Evolutionary conservation across 2,329 filamentous ascomycete genomes (phyloP).

Genomic region (Gyromitra esculenta): DNA sequence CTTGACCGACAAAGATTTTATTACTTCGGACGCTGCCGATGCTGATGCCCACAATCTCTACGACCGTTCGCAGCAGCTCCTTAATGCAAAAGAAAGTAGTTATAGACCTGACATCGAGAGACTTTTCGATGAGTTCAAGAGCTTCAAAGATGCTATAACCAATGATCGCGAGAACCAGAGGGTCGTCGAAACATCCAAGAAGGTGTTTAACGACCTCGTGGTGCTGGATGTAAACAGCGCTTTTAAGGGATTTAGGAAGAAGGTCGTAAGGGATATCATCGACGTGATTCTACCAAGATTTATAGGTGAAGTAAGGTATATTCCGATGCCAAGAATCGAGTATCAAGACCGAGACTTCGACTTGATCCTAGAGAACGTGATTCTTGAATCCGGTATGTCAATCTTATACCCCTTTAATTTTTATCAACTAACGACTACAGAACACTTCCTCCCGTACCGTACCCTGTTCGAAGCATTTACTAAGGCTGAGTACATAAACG

Average conservation of each 20-base stretch:
- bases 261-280: slow-evolving; percentile 51
- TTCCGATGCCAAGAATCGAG: slow-evolving; percentile 54
- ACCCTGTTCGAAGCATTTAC: slow-evolving; percentile 52
- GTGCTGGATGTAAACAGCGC: slow-evolving; percentile 39
- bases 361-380: slow-evolving; percentile 55
- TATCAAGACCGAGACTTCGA: slow-evolving; percentile 55
- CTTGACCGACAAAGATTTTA: slow-evolving; percentile 48
- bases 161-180: slow-evolving; percentile 50
- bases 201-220: slow-evolving; percentile 54
- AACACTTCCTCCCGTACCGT: slow-evolving; percentile 54
- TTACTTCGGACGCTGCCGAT: slow-evolving; percentile 53
- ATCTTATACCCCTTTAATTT: background rate
- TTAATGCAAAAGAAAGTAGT: slow-evolving; percentile 45
- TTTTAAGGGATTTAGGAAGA: slow-evolving; percentile 50
- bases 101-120: slow-evolving; percentile 52
- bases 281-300: slow-evolving; percentile 54
- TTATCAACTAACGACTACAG: slow-evolving; percentile 18
- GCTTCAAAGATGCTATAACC: slow-evolving; percentile 46
- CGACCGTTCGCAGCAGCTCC: slow-evolving; percentile 51
- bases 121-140: slow-evolving; percentile 50
- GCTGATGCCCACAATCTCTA: slow-evolving; percentile 53
- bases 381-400: slow-evolving; percentile 53
- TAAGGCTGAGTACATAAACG: slow-evolving; percentile 50
- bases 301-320: slow-evolving; percentile 52
- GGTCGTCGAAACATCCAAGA: slow-evolving; percentile 50